These are phyloP conservation scores for Rosellinia necatrix DNA, from an alignment of 2,329 filamentous ascomycete species.

Conservation along the genomic window DNA sequence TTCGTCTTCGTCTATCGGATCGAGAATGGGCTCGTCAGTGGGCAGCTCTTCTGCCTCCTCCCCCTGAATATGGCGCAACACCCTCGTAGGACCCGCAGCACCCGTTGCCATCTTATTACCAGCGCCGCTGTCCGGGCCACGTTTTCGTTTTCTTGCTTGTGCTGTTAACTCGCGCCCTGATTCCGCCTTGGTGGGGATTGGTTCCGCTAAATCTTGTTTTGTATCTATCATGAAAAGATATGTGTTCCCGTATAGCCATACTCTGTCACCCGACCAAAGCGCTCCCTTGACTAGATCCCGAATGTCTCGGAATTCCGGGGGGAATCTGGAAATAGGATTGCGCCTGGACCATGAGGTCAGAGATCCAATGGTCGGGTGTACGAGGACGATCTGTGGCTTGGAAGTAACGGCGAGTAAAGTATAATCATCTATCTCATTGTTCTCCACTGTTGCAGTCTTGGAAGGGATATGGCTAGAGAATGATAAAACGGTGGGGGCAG, in stretches of 20 bases:
- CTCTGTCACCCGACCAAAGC: conserved; percentile 77
- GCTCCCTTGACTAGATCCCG: conserved; percentile 82
- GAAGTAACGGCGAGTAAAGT: conserved; percentile 59
- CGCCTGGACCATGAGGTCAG: conserved; percentile 85
- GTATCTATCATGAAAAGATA: conserved; percentile 95
- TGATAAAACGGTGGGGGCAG: conserved; percentile 68
- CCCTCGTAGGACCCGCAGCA: conserved; percentile 39
- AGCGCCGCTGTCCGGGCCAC: conserved; percentile 55
- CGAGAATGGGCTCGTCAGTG: conserved; percentile 32
- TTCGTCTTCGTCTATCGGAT: conserved; percentile 40
- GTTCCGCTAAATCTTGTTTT: conserved; percentile 64
- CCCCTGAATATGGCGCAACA: conserved; percentile 32
- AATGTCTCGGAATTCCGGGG: conserved; percentile 72
- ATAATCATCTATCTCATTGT: conserved; percentile 50
- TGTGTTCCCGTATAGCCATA: conserved; percentile 85
- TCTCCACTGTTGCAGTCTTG: conserved; percentile 34
- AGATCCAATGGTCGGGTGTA: conserved; percentile 76
- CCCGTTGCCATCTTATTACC: conserved; percentile 57
- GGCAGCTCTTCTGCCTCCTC: conserved; percentile 34
- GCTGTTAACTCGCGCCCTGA: conserved; percentile 37
- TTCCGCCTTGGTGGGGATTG: conserved; percentile 34
- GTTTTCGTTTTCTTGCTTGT: conserved; percentile 58
- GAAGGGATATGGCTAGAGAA: conserved; percentile 61
- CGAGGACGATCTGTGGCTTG: conserved; percentile 71
- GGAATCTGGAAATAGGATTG: conserved; percentile 77